phyloP scores from a whole-genome alignment of 441 rosid genomes.

The Bocquillonia castaneifolia region DNA sequence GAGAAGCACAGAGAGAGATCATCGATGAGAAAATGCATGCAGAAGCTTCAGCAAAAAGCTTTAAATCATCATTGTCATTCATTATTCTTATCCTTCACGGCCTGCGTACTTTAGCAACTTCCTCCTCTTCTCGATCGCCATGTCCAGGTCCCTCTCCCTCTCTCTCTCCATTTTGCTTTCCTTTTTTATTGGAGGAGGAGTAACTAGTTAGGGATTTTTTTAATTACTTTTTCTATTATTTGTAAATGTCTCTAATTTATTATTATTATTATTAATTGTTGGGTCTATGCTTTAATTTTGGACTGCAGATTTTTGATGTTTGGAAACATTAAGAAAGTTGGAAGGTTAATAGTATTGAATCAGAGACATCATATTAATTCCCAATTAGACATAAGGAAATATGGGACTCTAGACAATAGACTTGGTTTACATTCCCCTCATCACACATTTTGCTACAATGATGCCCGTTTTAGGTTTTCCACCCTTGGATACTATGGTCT shows the following conservation, averaged over 20 bases:
- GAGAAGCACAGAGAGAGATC: too few relatives aligned
- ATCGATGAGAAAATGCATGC: constrained; percentile 53
- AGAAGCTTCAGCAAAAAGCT: neutral
- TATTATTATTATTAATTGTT: neutral
- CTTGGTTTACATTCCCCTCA: constrained; percentile 41
- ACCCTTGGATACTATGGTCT: constrained; percentile 24
- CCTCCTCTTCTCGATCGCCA: constrained; percentile 27
- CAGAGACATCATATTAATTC: constrained; percentile 27
- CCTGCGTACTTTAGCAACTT: constrained; percentile 27
- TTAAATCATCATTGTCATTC: neutral
- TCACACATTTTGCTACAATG: constrained; percentile 25
- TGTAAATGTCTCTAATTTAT: neutral
- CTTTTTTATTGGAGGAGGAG: constrained; percentile 12
- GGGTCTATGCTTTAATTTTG: constrained; percentile 16
- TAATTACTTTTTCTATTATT: neutral
- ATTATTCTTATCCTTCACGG: constrained; percentile 1
- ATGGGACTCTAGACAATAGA: constrained; percentile 36
- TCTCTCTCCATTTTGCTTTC: constrained; percentile 7
- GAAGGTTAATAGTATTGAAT: constrained; percentile 27
- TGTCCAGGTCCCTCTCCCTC: constrained; percentile 57
- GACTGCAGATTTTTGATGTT: constrained; percentile 55
- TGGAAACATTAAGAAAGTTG: constrained; percentile 41
- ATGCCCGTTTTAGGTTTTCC: constrained; percentile 33
- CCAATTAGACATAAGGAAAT: constrained; percentile 37
- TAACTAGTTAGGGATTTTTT: neutral